Percentiles rank a stretch among this genome's conserved stretches.
Evolutionary conservation across 2,329 filamentous ascomycete species (phyloP).

Genomic region (Piedraia hortae): DNA sequence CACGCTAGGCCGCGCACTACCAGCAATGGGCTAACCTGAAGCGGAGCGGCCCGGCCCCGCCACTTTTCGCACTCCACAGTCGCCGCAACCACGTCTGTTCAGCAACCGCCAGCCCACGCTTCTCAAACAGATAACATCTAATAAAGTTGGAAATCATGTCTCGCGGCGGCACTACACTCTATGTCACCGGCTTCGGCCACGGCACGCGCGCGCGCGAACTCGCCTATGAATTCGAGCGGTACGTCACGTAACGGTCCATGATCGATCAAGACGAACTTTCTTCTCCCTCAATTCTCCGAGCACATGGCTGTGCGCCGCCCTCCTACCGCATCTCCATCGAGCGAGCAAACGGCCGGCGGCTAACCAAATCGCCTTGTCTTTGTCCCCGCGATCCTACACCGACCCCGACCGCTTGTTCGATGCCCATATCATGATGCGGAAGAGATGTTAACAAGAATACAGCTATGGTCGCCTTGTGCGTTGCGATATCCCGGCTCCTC

Average conservation of each 20-base stretch:
- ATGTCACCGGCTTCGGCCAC: conserved; percentile 97
- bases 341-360: conserved; percentile 1
- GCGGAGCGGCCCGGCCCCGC: too few species aligned
- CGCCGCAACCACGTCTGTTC: too few species aligned
- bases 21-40: too few species aligned
- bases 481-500: conserved; percentile 90
- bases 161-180: conserved; percentile 77
- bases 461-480: conserved; percentile 95
- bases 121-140: too few species aligned
- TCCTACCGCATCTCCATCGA: conserved; percentile 1
- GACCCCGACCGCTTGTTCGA: background rate
- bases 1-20: too few species aligned
- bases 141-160: conserved; percentile 32
- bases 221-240: conserved; percentile 99
- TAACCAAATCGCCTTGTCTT: conserved; percentile 4
- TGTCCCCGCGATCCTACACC: conserved; percentile 4
- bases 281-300: conserved; percentile 2
- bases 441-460: conserved; percentile 18
- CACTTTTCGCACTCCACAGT: too few species aligned
- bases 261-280: conserved; percentile 1
- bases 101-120: too few species aligned
- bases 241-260: conserved; percentile 28
- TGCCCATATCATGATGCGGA: conserved; percentile 2
- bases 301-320: too few species aligned
- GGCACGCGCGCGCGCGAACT: conserved; percentile 96